Percentiles rank a stretch among this genome's conserved stretches.
Conservation (phyloP, 352 stramenopile species). For the Phytophthora fragariaefolia region DNA sequence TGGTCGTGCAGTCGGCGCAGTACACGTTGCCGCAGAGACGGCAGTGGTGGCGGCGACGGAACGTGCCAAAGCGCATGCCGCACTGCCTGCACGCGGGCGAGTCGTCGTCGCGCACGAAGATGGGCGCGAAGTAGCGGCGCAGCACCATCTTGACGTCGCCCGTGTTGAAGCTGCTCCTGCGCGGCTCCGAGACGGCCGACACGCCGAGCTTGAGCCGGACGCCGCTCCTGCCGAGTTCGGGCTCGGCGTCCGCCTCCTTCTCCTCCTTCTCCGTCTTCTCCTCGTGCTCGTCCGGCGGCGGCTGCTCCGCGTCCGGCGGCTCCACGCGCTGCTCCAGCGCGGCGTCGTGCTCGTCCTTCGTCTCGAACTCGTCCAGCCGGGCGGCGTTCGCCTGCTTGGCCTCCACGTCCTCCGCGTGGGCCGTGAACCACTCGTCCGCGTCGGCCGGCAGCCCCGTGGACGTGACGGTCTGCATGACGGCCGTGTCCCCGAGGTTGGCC, state of each 20-base stretch:
- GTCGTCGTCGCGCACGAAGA: slow-evolving; percentile 60
- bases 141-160: slow-evolving; percentile 48
- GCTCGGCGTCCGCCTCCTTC: slow-evolving; percentile 11
- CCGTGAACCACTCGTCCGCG: slow-evolving; percentile 43
- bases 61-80: slow-evolving; percentile 72
- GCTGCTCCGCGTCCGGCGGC: slow-evolving; percentile 4
- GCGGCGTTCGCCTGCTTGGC: slow-evolving; percentile 16
- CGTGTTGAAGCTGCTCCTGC: slow-evolving; percentile 34
- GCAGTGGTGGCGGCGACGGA: slow-evolving; percentile 80
- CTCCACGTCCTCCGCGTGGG: slow-evolving; percentile 26
- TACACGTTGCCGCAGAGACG: slow-evolving; percentile 77
- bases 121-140: slow-evolving; percentile 65
- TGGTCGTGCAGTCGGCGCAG: slow-evolving; percentile 77
- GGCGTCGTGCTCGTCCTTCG: slow-evolving; percentile 13
- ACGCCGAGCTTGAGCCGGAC: slow-evolving; percentile 17
- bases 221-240: slow-evolving; percentile 28
- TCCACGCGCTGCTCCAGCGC: slow-evolving; percentile 18
- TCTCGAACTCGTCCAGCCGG: slow-evolving; percentile 6
- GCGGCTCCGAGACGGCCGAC: slow-evolving; percentile 12
- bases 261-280: not conserved
- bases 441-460: slow-evolving; percentile 29
- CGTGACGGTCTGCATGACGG: slow-evolving; percentile 29
- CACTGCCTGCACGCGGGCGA: slow-evolving; percentile 66
- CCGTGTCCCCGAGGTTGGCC: slow-evolving; percentile 27
- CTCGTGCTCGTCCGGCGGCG: not conserved